A percentile compares a stretch with the other conserved stretches of the same genome.
Conservation (phyloP, 1,284 basidiomycete genomes). For the Ceratobasidium sp. region DNA sequence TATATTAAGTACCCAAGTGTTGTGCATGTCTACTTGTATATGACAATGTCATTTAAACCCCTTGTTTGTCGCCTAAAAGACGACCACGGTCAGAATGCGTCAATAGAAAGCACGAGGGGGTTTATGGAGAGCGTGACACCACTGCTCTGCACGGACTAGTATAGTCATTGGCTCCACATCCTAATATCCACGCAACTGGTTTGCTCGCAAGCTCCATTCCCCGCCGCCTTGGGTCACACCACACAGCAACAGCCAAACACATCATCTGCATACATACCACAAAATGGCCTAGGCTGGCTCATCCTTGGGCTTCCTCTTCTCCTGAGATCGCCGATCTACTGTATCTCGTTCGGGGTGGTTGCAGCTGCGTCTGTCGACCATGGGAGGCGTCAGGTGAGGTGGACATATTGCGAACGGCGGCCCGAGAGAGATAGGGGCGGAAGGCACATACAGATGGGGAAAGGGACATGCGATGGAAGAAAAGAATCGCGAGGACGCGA, state of each 20-base stretch:
- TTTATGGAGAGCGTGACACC: too few relatives aligned
- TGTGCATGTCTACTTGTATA: too few relatives aligned
- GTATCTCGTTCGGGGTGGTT: conserved; percentile 52
- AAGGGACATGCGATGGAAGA: conserved; percentile 23
- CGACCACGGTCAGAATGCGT: too few relatives aligned
- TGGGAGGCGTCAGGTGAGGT: conserved; percentile 56
- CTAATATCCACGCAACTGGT: conserved; percentile 63
- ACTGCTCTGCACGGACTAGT: too few relatives aligned
- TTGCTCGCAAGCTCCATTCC: conserved; percentile 74
- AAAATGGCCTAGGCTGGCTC: conserved; percentile 76
- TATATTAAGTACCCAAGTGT: too few relatives aligned
- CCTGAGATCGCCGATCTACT: conserved; percentile 64
- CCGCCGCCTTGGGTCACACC: conserved; percentile 65
- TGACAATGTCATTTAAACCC: too few relatives aligned
- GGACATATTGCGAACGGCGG: conserved; percentile 33
- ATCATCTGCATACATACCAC: conserved; percentile 55
- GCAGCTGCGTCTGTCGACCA: conserved; percentile 60
- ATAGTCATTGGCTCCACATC: too few relatives aligned
- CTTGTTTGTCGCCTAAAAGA: too few relatives aligned
- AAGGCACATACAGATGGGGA: conserved; percentile 19
- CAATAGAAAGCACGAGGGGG: too few relatives aligned
- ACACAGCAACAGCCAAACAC: conserved; percentile 69
- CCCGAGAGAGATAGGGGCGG: not conserved
- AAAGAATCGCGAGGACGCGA: not conserved
- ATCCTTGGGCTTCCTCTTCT: conserved; percentile 57